These are phyloP conservation scores for Pleoardoris graminearum DNA, from an alignment of 2,329 filamentous ascomycete species.

Conservation along the genomic window DNA sequence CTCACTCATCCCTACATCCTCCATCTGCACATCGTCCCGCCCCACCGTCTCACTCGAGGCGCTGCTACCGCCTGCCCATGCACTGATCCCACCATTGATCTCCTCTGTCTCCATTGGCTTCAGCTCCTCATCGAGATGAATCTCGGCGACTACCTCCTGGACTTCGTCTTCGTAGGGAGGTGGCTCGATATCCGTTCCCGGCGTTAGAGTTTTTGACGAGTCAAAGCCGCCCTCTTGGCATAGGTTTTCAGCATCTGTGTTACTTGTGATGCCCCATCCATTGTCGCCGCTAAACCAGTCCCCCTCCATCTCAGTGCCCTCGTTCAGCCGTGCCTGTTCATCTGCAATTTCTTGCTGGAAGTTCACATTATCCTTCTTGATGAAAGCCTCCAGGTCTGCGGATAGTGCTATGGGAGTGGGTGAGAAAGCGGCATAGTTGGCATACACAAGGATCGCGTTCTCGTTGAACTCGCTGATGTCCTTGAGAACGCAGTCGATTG, in stretches of 20 bases:
- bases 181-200: slow-evolving; percentile 31
- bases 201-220: slow-evolving; percentile 39
- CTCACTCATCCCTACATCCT: slow-evolving; percentile 12
- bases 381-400: slow-evolving; percentile 46
- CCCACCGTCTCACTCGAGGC: slow-evolving; percentile 30
- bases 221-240: slow-evolving; percentile 15
- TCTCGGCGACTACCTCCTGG: slow-evolving; percentile 24
- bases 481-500: slow-evolving; percentile 48
- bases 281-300: slow-evolving; percentile 25
- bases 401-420: slow-evolving; percentile 23
- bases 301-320: slow-evolving; percentile 8
- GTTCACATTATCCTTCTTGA: slow-evolving; percentile 53
- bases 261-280: slow-evolving; percentile 20
- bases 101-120: slow-evolving; percentile 30
- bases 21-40: slow-evolving; percentile 21
- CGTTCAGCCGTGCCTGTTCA: slow-evolving; percentile 18
- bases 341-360: slow-evolving; percentile 39
- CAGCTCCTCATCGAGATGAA: not conserved
- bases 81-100: slow-evolving; percentile 26
- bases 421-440: slow-evolving; percentile 50
- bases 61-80: slow-evolving; percentile 25
- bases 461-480: slow-evolving; percentile 57
- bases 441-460: slow-evolving; percentile 62
- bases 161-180: slow-evolving; percentile 6
- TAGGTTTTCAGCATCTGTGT: slow-evolving; percentile 24